Evolutionary conservation across 768 basidiomycete genomes (phyloP), one percentile per base, ranked within the genome.

Genomic region (Leucogyrophana mollusca): DNA sequence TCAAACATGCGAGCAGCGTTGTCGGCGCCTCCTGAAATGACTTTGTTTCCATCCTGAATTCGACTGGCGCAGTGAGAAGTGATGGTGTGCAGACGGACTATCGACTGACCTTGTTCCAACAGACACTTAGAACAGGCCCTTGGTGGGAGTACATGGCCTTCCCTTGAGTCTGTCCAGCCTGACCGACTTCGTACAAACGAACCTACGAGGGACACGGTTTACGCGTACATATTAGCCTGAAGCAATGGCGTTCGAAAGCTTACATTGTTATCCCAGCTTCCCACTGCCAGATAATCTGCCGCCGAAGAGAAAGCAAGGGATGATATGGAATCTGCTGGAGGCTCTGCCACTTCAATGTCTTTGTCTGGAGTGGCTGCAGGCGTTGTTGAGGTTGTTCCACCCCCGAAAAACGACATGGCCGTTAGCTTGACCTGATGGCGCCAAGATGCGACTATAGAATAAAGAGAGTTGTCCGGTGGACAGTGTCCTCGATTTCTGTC

Each of bases 1-100:
- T 98, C 95, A 66, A 85, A 94, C 82, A 92, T 87, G 49, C 91
- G 83, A n/a, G 82, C 95, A 0, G 90, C 87, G 64, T 97, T 96
- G 73, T 99, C 95, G 7, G 90, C 90, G 39, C 95, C 94, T 4
- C 87, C 91, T 10, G 94, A 96, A 53, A 96, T 81, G 30, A 94
- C 75, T 70, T 93, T 92, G 58, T 80, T 86, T 16, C 94, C 94
- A 46, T 93, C 89, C 93, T 95, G 53, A 36, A 34, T 27, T 41
- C 46, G 46, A 51, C 22, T 21, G 4, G 30, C 40, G 21, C 18
- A 46, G 43, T 40, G 32, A 39, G 30, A 40, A 39, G 5, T 33
- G 7, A 10, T 16, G 35, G 22, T 16, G 9, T 35, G 11, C 17
- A 27, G 3, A n/a, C 6, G n/a, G 18, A 24, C 10, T 17, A 24